These are phyloP conservation scores for Avena sativa DNA, from an alignment of 176 grass and related monocot species.

Conservation along the genomic window DNA sequence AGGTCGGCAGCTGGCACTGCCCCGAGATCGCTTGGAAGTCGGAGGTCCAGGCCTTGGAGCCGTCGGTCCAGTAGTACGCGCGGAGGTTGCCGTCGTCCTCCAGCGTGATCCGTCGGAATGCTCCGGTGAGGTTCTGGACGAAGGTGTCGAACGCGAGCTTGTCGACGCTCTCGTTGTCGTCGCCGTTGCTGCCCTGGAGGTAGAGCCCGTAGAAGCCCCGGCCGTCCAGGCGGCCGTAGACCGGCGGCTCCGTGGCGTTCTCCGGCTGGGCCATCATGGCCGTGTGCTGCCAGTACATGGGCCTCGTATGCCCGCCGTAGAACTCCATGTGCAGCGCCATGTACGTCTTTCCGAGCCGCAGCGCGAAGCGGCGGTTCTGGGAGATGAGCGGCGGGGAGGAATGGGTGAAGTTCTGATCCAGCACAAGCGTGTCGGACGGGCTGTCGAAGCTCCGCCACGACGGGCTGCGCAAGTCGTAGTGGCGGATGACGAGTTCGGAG, in stretches of 20 bases:
- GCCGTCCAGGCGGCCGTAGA: conserved; percentile 57
- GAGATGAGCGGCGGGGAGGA: conserved; percentile 53
- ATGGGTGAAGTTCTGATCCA: conserved; percentile 68
- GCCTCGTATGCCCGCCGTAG: conserved; percentile 34
- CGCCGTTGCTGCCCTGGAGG: conserved; percentile 24
- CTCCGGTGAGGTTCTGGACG: conserved; percentile 33
- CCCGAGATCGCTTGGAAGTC: conserved; percentile 55
- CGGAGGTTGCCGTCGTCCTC: conserved; percentile 73
- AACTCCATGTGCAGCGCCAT: conserved; percentile 63
- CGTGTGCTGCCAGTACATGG: conserved; percentile 66
- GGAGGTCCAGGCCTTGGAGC: conserved; percentile 39
- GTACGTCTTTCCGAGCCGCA: conserved; percentile 47
- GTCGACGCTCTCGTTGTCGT: conserved; percentile 41
- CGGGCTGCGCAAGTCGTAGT: background rate
- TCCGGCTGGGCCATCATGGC: conserved; percentile 20
- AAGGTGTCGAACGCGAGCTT: conserved; percentile 72
- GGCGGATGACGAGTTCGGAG: conserved; percentile 60
- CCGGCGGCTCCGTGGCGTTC: conserved; percentile 43
- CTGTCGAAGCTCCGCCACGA: conserved; percentile 70
- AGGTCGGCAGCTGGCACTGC: conserved; percentile 53
- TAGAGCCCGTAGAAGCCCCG: conserved; percentile 76
- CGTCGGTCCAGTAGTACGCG: conserved; percentile 64
- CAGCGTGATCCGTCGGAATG: conserved; percentile 66
- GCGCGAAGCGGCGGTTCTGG: conserved; percentile 49
- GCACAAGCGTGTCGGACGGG: conserved; percentile 72